Percentiles rank a stretch among this genome's conserved stretches.
phyloP scores from a whole-genome alignment of 164 flowering plant genomes.

The Liriodendron chinense region DNA sequence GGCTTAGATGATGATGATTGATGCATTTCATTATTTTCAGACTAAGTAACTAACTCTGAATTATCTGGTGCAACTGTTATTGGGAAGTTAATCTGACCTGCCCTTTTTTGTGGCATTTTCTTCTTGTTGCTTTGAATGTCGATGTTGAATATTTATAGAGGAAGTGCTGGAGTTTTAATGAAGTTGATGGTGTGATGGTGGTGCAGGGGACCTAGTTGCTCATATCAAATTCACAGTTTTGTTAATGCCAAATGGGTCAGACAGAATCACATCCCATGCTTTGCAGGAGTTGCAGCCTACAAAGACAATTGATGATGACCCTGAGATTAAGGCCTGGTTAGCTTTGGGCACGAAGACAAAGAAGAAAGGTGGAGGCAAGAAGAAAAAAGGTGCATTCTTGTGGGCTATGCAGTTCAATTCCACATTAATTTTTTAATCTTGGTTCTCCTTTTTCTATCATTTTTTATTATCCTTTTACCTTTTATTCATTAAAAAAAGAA shows the following conservation, averaged over 20 bases:
- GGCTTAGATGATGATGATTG: no score
- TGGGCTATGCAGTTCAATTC: background rate
- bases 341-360: conserved; percentile 78
- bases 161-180: background rate
- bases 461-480: no score
- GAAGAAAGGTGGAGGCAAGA: conserved; percentile 97
- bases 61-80: no score
- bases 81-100: no score
- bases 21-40: no score
- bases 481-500: no score
- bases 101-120: no score
- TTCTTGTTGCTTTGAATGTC: no score
- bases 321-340: conserved; percentile 94
- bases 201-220: conserved; percentile 82
- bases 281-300: conserved; percentile 81
- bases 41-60: background rate
- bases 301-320: conserved; percentile 59
- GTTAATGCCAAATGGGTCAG: conserved; percentile 97
- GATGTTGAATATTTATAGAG: no score
- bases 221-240: conserved; percentile 94
- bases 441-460: no score
- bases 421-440: background rate
- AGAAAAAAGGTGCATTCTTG: conserved; percentile 69
- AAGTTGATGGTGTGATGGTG: background rate
- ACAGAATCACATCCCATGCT: conserved; percentile 72